Evolutionary conservation across 2,329 filamentous ascomycete species (phyloP).

Genomic region (Xylaria polymorpha): DNA sequence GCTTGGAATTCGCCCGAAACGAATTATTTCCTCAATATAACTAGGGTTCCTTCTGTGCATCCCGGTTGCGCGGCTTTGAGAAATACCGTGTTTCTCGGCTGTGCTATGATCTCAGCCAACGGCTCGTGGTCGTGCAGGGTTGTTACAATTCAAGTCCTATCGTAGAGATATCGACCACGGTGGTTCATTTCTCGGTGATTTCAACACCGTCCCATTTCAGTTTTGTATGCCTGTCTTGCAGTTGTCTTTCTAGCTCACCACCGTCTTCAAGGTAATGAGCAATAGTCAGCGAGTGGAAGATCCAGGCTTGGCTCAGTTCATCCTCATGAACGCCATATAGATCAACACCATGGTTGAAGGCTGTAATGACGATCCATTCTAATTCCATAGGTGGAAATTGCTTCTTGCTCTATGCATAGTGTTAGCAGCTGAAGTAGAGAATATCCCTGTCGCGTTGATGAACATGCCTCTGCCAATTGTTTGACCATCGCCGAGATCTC

Average conservation of each 20-base stretch:
- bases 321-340: slow-evolving; percentile 68
- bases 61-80: not conserved
- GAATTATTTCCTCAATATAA: not conserved
- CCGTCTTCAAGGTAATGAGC: slow-evolving; percentile 69
- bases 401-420: slow-evolving; percentile 51
- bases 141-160: not conserved
- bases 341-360: slow-evolving; percentile 78
- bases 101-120: not conserved
- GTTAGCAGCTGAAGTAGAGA: not conserved
- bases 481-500: slow-evolving; percentile 68
- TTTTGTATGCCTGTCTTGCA: slow-evolving; percentile 59
- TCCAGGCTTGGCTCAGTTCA: slow-evolving; percentile 69
- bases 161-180: not conserved
- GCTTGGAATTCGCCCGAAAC: not conserved
- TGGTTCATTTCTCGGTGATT: not conserved
- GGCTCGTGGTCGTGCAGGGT: not conserved
- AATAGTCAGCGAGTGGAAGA: slow-evolving; percentile 69
- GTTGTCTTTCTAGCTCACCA: slow-evolving; percentile 56
- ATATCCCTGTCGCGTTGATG: not conserved
- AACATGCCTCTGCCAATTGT: slow-evolving; percentile 60
- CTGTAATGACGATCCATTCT: slow-evolving; percentile 77
- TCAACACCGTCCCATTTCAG: slow-evolving; percentile 45
- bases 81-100: not conserved
- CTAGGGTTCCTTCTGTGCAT: not conserved
- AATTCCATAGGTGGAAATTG: slow-evolving; percentile 74